Percentiles rank a stretch among this genome's conserved stretches.
Evolutionary conservation across 1,284 basidiomycete species (phyloP).

Genomic region (Ustilago sp.): DNA sequence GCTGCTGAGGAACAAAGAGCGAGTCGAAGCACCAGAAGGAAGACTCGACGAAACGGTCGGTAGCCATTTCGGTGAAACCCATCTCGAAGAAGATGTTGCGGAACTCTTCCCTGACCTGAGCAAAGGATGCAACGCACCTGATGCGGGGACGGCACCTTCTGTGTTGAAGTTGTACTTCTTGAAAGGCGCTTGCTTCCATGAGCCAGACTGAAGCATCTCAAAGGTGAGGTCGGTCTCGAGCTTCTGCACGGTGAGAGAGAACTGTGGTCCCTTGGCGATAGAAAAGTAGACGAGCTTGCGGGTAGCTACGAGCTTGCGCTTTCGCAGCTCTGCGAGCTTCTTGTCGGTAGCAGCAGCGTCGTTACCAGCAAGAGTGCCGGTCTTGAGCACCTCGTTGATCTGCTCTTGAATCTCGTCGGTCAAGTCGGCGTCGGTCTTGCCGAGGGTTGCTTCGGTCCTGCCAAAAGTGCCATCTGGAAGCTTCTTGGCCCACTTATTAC

Average conservation of each 20-base stretch:
- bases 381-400: constrained; percentile 80
- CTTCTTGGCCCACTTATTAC: constrained; percentile 95
- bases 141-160: constrained; percentile 86
- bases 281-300: constrained; percentile 92
- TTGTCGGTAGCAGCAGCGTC: constrained; percentile 78
- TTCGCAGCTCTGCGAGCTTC: constrained; percentile 75
- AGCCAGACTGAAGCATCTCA: constrained; percentile 85
- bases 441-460: constrained; percentile 73
- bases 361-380: constrained; percentile 75
- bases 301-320: constrained; percentile 81
- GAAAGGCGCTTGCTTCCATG: constrained; percentile 73
- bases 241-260: constrained; percentile 92
- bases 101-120: constrained; percentile 97
- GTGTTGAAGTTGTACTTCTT: constrained; percentile 99
- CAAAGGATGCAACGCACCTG: constrained; percentile 93
- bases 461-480: constrained; percentile 87
- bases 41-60: constrained; percentile 96
- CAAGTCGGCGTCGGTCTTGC: constrained; percentile 45
- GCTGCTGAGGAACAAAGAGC: constrained; percentile 98
- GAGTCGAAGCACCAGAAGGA: constrained; percentile 99
- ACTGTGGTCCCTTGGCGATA: constrained; percentile 85
- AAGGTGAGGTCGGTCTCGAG: constrained; percentile 97
- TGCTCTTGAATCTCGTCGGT: constrained; percentile 74
- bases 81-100: constrained; percentile 98
- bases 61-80: constrained; percentile 99